A percentile compares a stretch with the other conserved stretches of the same genome.
Evolutionary conservation across 1,284 basidiomycete species (phyloP).

Genomic region (Butyriboletus appendiculatus): DNA sequence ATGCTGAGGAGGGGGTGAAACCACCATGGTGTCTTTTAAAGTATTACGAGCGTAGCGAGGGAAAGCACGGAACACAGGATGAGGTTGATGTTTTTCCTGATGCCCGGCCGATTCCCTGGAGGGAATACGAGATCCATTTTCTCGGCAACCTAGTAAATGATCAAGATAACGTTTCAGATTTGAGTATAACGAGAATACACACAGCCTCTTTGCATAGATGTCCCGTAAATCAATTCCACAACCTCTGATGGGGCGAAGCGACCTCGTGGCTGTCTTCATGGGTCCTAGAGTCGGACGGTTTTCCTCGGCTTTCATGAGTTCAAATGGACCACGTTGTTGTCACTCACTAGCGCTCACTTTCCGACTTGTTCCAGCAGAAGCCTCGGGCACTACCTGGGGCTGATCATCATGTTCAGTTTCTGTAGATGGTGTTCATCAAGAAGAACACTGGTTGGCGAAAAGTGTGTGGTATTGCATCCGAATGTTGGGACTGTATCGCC

Average conservation of each 20-base stretch:
- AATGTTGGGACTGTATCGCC: not conserved
- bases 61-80: not conserved
- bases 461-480: not conserved
- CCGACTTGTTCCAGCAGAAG: not conserved
- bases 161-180: not conserved
- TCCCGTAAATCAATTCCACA: constrained; percentile 1
- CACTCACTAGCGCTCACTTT: too few relatives aligned
- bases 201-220: not conserved
- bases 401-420: not conserved
- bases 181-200: not conserved
- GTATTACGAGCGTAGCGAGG: not conserved
- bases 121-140: not conserved
- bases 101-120: not conserved
- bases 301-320: not conserved
- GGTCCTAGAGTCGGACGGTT: too few relatives aligned
- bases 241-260: not conserved
- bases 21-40: not conserved
- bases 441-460: not conserved
- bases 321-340: not conserved
- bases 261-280: not conserved
- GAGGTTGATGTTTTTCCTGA: not conserved
- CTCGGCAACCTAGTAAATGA: not conserved
- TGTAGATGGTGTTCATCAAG: not conserved
- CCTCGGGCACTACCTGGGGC: not conserved
- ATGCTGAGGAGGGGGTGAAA: not conserved